Percentiles rank a stretch among this genome's conserved stretches.
Evolutionary conservation across 2,329 filamentous ascomycete genomes (phyloP).

Genomic region (Talaromyces sp.): DNA sequence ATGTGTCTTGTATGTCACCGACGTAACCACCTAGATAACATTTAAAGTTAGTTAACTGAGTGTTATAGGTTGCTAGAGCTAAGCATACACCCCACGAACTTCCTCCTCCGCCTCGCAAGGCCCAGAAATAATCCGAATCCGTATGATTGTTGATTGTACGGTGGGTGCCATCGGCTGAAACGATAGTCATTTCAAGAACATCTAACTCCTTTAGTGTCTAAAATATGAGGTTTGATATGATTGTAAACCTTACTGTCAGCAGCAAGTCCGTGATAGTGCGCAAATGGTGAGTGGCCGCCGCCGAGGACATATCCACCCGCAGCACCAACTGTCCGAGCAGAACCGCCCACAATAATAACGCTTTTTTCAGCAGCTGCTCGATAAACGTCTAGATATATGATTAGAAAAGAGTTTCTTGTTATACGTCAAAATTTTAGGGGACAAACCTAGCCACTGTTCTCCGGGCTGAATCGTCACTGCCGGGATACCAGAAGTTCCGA

Average conservation of each 20-base stretch:
- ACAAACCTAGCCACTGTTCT: constrained; percentile 51
- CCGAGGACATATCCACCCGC: constrained; percentile 59
- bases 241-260: constrained; percentile 39
- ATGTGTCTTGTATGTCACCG: background rate
- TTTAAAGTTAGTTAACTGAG: background rate
- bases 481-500: background rate
- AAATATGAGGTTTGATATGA: background rate
- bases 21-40: background rate
- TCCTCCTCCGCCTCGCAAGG: background rate
- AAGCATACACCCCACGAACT: background rate
- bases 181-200: background rate
- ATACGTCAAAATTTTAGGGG: constrained; percentile 41
- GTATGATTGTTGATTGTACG: background rate
- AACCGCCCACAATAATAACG: constrained; percentile 53
- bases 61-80: background rate
- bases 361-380: constrained; percentile 37
- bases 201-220: background rate
- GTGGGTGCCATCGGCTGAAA: background rate
- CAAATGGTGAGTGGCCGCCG: constrained; percentile 55
- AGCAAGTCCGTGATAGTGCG: constrained; percentile 52
- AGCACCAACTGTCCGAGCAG: constrained; percentile 52
- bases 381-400: background rate
- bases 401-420: background rate
- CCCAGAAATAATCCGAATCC: background rate
- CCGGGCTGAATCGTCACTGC: constrained; percentile 37